Base-by-base conservation (phyloP, 345 rosid genomes). In the Salix purpurea region DNA sequence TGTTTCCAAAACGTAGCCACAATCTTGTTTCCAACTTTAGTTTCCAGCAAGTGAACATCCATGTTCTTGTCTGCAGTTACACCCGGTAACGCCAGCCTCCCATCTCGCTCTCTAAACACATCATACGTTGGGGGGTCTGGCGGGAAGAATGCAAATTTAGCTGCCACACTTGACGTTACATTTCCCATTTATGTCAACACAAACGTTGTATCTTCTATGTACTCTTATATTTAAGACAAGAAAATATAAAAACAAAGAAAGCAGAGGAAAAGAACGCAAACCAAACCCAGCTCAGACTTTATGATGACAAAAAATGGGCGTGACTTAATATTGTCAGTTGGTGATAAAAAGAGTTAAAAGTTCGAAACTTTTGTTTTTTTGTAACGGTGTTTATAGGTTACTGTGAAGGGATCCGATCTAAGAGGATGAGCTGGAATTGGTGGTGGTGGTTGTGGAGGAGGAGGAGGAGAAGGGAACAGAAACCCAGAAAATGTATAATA, bases 101-200 rank as follows among this genome's bases (percentile, higher is more conserved):
- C 98, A 21, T 87, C 92, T 67, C 85, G 91, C 34, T 86, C 94
- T 62, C 66, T 80, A 34, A 64, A 69, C 52, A 96, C 88, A 14
- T 89, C 90, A 76, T 96, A 96, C 40, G 99, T 92, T 36, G 97
- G 91, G 0, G 99, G 99, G 85, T 91, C 96, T 50, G 99, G 99
- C 34, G 99, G 99, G 72, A 95, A 96, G 71, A 96, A 96, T 12
- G 99, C 99, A 79, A 96, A 92, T 87, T 92, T 96, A 61, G 99
- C 94, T 24, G 99, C 99, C 84, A 96, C 97, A 72, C 74, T 89
- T 34, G 98, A 91, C 71, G 99, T 93, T 56, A 93, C 98, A 78
- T 92, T 96, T 69, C 99, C 99, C 99, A 96, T 96, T 67, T 65
- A 74, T 70, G 28, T 2, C 12, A 23, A 12, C 64, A n/a, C 64